Base-by-base conservation (phyloP, 2,329 filamentous ascomycete genomes). In the Aspergillaceae sp. region DNA sequence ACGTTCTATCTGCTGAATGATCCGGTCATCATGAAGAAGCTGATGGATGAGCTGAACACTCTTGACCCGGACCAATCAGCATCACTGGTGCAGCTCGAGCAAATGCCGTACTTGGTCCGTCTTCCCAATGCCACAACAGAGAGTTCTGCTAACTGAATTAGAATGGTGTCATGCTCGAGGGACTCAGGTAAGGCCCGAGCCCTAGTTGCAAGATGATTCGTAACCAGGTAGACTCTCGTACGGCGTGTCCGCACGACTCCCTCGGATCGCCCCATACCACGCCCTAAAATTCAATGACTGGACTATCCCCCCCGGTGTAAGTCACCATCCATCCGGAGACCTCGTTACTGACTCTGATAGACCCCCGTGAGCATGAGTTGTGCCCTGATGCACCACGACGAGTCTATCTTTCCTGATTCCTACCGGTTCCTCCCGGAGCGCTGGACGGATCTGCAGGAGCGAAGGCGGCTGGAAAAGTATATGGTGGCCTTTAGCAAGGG, bases 401-500 rank as follows among this genome's bases (percentile, higher is more conserved):
- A 63, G 38, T 47, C 51, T 4, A 54, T 70, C 29, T 70, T 70
- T 44, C 64, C 67, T 0, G 47, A 66, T n/a, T 58, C 66, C 0
- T 46, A 60, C 5, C 44, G 42, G 1, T 71, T 68, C 55, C 51
- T 55, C 4, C 68, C 68, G 2, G 67, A 69, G 11, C 55, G 67
- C 46, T 71, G 66, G 63, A 54, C 66, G 9, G 52, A 62, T 38
- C 48, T 56, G 7, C 51, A 57, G 3, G 53, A 60, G 26, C 62
- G 64, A 4, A 54, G 63, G 19, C 56, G 61, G 1, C 54, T 68
- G 7, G 56, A 66, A 27, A 60, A 57, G 28, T 69, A 66, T 44
- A 48, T 71, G 29, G 59, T 71, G 5, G 48, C 63, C 0, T 73
- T 73, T 45, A 60, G 59, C 32, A 63, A 60, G 34, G 73, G 73